Evolutionary conservation across 345 rosid genomes (phyloP).

Genomic region (Lepidium africanum): DNA sequence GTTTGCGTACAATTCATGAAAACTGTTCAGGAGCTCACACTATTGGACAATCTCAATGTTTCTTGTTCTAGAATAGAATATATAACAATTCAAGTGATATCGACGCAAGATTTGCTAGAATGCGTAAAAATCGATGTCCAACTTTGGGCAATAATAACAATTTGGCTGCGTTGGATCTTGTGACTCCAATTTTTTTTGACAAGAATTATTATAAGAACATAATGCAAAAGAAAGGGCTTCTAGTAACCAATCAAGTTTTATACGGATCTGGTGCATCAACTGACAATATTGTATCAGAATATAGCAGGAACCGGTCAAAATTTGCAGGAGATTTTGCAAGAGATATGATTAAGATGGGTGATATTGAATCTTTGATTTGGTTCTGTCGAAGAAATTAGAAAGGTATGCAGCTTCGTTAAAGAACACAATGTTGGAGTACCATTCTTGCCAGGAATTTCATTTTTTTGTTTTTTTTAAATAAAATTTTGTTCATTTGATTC

Average conservation of each 20-base stretch:
- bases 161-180: constrained; percentile 34
- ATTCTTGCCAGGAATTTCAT: neutral
- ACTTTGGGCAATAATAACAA: neutral
- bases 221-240: constrained; percentile 43
- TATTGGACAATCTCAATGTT: constrained; percentile 45
- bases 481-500: too few species aligned
- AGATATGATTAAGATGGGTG: constrained; percentile 45
- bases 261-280: constrained; percentile 36
- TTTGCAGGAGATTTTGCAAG: constrained; percentile 29
- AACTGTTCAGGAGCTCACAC: constrained; percentile 39
- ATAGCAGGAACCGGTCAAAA: constrained; percentile 16
- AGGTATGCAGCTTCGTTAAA: constrained; percentile 27
- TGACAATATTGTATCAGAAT: constrained; percentile 26
- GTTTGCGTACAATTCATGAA: neutral
- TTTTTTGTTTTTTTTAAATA: too few species aligned
- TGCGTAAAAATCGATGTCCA: constrained; percentile 29
- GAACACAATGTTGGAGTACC: neutral
- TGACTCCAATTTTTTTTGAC: constrained; percentile 42
- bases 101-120: constrained; percentile 36
- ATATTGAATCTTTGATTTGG: constrained; percentile 22
- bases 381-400: constrained; percentile 24
- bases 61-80: constrained; percentile 31
- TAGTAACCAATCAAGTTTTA: constrained; percentile 38
- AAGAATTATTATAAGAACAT: constrained; percentile 44
- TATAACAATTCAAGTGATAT: constrained; percentile 36